phyloP scores from a whole-genome alignment of 2,329 filamentous ascomycete genomes.

The Orbilia quercus region DNA sequence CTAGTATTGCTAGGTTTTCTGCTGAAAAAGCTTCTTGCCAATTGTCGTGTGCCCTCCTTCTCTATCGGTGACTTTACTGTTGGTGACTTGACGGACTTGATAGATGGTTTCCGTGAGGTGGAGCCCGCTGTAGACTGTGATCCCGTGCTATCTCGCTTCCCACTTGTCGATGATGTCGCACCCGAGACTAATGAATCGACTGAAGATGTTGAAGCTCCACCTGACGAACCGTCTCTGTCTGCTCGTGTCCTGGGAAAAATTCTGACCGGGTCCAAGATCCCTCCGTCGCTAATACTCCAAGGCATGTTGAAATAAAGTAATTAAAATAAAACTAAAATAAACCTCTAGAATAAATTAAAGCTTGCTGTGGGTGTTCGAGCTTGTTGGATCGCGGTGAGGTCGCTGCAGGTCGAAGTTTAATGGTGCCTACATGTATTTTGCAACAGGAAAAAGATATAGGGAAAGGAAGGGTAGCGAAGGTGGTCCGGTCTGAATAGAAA shows the following conservation, averaged over 20 bases:
- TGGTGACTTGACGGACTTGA: constrained; percentile 43
- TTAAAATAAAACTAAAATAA: too few species aligned
- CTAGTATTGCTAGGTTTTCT: constrained; percentile 48
- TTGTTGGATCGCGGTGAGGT: constrained; percentile 26
- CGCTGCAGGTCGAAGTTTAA: constrained; percentile 33
- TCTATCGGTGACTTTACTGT: constrained; percentile 4
- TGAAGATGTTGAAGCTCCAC: constrained; percentile 54
- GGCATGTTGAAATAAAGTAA: constrained; percentile 34
- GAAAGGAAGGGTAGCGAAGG: constrained; percentile 23
- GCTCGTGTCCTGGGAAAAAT: constrained; percentile 46
- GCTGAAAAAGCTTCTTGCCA: constrained; percentile 52
- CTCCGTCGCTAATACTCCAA: constrained; percentile 53
- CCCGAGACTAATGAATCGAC: constrained; percentile 51
- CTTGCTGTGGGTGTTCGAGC: constrained; percentile 14
- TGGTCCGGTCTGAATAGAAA: constrained; percentile 26
- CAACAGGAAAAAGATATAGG: constrained; percentile 32
- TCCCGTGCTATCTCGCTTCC: constrained; percentile 53
- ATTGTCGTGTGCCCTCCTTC: constrained; percentile 51
- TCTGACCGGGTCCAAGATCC: constrained; percentile 47
- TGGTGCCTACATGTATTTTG: constrained; percentile 41
- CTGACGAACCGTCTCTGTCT: constrained; percentile 54
- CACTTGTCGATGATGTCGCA: constrained; percentile 41
- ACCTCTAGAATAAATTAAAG: neutral
- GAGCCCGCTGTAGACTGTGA: constrained; percentile 54
- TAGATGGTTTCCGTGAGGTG: constrained; percentile 45